Base-by-base conservation (phyloP, 1,284 basidiomycete species). In the Melampsora americana region DNA sequence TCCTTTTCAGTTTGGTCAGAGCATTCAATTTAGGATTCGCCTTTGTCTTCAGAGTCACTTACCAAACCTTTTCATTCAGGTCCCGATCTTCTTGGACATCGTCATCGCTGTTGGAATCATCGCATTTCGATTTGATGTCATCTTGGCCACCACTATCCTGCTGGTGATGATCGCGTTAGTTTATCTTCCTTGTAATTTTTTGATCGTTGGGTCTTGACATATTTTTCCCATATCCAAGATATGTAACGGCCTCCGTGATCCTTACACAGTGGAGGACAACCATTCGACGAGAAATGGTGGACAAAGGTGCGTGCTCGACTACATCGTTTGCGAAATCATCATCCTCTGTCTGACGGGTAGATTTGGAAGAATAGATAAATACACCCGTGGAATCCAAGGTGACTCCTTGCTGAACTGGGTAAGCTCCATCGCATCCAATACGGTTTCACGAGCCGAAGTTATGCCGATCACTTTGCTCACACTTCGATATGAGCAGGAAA, bases 221-320 rank as follows among this genome's bases (percentile, higher is more conserved):
- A 23, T 35, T 30, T 66, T 77, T 48, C 30, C 35, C 65, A 20
- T 7, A 60, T 14, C 26, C 23, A n/a, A 79, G 77, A 60, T 80
- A 79, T 77, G 78, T 79, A 35, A 61, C 70, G 9, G 78, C 80
- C 7, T 78, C 77, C 23, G 79, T 84, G 56, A 68, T 88, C 39
- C 84, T 92, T 30, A 91, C 90, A 2, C 84, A 85, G 61, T 90
- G 89, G 88, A 86, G 90, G 26, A 91, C 90, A 0, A 87, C 87
- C 79, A 83, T 80, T 5, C 79, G 79, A 39, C 77, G 80, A 39
- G 61, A 78, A 42, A 78, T 80, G n/a, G 75, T 79, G 1, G 79
- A 80, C 69, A 78, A 79, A 69, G 73, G 66, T 32, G 60, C 16
- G 39, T 62, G 5, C 42, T 23, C 1, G 28, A 20, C 26, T 30